Conservation (phyloP, 371 early-diverging fungal genomes). For the Syncephalis fuscata region DNA sequence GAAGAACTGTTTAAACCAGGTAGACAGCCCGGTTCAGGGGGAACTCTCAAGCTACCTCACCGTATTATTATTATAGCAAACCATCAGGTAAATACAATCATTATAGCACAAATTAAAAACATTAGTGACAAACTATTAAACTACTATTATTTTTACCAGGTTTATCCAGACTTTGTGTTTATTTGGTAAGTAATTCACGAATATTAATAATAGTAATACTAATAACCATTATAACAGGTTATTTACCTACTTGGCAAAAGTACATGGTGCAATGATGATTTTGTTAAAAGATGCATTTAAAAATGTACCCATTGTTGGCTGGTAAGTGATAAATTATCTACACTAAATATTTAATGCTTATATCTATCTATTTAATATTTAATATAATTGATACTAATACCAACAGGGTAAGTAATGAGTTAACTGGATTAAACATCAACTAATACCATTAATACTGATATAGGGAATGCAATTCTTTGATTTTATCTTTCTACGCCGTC, state of each 20-base stretch:
- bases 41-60: conserved; percentile 18
- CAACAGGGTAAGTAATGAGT: not conserved
- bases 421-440: not conserved
- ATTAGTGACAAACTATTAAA: not conserved
- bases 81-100: conserved; percentile 43
- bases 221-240: conserved; percentile 7
- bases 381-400: not conserved
- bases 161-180: conserved; percentile 83
- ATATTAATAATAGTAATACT: not conserved
- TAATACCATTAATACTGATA: conserved; percentile 1
- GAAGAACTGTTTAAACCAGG: conserved; percentile 10
- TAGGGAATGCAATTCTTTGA: conserved; percentile 80
- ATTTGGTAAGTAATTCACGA: conserved; percentile 39
- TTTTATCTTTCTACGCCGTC: conserved; percentile 72
- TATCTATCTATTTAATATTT: not conserved
- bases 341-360: not conserved
- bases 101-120: not conserved
- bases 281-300: conserved; percentile 63
- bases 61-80: conserved; percentile 46
- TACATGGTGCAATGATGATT: conserved; percentile 65
- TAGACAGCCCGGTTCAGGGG: conserved; percentile 2
- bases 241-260: conserved; percentile 37
- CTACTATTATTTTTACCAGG: conserved; percentile 14
- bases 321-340: conserved; percentile 26
- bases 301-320: conserved; percentile 68